phyloP scores from a whole-genome alignment of 345 rosid genomes.

The Abelmoschus esculentus region DNA sequence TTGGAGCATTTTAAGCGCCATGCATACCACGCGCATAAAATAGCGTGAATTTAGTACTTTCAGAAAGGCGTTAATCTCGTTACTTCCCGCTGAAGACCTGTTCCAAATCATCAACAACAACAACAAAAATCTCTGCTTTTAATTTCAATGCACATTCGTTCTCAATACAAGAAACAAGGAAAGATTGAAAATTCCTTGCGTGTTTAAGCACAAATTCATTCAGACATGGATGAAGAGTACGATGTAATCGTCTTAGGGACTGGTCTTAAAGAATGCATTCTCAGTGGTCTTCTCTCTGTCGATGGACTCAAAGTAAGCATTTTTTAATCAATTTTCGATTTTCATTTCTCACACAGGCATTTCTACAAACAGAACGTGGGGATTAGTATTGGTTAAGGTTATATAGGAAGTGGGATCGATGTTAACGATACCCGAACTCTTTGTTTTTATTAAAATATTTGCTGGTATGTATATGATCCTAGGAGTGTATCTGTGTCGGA shows the following conservation, averaged over 20 bases:
- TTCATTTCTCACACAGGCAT: neutral
- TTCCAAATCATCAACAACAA: slow-evolving; percentile 7
- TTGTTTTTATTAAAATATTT: neutral
- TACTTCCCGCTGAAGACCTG: slow-evolving; percentile 34
- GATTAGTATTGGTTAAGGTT: neutral
- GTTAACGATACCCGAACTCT: neutral
- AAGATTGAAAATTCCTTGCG: neutral
- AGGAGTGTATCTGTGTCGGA: neutral
- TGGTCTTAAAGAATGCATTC: slow-evolving; percentile 92
- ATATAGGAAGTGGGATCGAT: neutral
- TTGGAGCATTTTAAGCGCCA: neutral
- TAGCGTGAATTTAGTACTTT: slow-evolving; percentile 6
- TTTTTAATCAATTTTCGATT: neutral
- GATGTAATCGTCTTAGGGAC: slow-evolving; percentile 91
- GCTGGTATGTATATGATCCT: neutral
- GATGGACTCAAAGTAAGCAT: slow-evolving; percentile 73
- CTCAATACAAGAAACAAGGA: neutral
- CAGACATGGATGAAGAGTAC: slow-evolving; percentile 79
- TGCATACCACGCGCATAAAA: slow-evolving; percentile 13
- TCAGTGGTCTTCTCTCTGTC: slow-evolving; percentile 87
- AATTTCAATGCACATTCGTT: neutral
- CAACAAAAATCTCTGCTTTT: neutral
- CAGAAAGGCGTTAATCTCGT: slow-evolving; percentile 9
- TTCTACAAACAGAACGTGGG: neutral
- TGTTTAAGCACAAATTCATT: neutral